Percentiles rank a stretch among this genome's conserved stretches.
phyloP scores from a whole-genome alignment of 306 rosid genomes.

The Geum urbanum region DNA sequence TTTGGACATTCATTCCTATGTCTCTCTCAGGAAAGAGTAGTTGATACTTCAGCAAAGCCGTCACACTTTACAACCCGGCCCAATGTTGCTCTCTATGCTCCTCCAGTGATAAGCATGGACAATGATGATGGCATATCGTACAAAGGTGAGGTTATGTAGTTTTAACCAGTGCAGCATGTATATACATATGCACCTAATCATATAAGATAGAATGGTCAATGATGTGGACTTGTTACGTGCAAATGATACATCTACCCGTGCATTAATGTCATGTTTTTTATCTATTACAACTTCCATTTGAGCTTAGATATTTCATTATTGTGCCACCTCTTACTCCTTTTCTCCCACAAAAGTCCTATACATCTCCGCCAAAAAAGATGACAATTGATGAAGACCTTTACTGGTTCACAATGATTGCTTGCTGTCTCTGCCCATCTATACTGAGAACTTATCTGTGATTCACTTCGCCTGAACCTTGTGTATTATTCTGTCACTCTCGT shows the following conservation, averaged over 20 bases:
- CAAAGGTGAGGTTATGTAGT: conserved; percentile 48
- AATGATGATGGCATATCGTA: conserved; percentile 80
- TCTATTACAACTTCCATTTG: neutral
- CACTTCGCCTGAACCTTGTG: too few relatives aligned
- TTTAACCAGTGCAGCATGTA: neutral
- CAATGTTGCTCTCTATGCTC: conserved; percentile 66
- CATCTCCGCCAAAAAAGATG: neutral
- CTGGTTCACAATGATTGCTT: too few relatives aligned
- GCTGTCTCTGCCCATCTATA: too few relatives aligned
- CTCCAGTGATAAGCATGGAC: conserved; percentile 66
- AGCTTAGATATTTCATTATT: neutral
- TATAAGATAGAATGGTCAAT: too few relatives aligned
- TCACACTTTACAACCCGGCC: conserved; percentile 68
- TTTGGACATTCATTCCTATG: conserved; percentile 4
- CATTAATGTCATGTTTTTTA: neutral
- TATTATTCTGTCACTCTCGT: neutral
- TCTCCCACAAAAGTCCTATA: neutral
- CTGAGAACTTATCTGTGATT: too few relatives aligned
- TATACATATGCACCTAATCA: too few relatives aligned
- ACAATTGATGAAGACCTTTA: too few relatives aligned
- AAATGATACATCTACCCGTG: neutral
- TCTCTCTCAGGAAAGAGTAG: conserved; percentile 71
- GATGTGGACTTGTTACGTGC: neutral
- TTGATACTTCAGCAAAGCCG: conserved; percentile 67
- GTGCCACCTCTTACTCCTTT: neutral